Evolutionary conservation across 495 filamentous ascomycete species (phyloP).

Genomic region (Aspergillus nanangensis): DNA sequence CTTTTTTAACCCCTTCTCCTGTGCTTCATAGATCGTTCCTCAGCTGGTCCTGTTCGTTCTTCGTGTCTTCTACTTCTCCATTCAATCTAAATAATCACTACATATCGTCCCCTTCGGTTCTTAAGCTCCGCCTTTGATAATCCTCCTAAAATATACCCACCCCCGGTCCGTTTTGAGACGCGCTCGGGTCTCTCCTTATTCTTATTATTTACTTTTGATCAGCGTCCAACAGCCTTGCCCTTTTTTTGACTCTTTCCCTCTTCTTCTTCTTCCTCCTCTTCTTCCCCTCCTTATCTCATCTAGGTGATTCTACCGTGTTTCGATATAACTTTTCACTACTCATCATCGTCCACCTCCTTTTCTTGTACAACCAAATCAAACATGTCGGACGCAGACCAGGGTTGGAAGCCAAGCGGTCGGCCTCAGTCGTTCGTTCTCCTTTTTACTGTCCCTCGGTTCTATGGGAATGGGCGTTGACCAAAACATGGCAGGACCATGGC

Average conservation of each 20-base stretch:
- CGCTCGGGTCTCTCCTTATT: neutral
- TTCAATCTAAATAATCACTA: slow-evolving; percentile 4
- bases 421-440: slow-evolving; percentile 71
- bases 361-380: slow-evolving; percentile 2
- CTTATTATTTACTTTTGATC: slow-evolving; percentile 1
- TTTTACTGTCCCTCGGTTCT: slow-evolving; percentile 1
- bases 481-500: slow-evolving; percentile 68
- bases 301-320: neutral
- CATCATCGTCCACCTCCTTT: neutral
- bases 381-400: slow-evolving; percentile 63
- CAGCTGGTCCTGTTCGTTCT: slow-evolving; percentile 2
- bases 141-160: slow-evolving; percentile 1
- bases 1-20: neutral
- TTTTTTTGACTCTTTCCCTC: neutral
- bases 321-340: neutral
- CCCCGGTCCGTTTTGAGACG: neutral
- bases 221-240: neutral
- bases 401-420: slow-evolving; percentile 72
- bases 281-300: neutral
- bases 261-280: neutral
- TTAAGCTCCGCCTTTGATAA: neutral
- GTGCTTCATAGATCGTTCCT: neutral
- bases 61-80: slow-evolving; percentile 1
- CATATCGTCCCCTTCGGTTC: neutral
- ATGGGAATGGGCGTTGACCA: slow-evolving; percentile 19